Evolutionary conservation across 139 green algal species (phyloP), one percentile per base, ranked within the genome.

Genomic region (Chlamydomonas sp.): DNA sequence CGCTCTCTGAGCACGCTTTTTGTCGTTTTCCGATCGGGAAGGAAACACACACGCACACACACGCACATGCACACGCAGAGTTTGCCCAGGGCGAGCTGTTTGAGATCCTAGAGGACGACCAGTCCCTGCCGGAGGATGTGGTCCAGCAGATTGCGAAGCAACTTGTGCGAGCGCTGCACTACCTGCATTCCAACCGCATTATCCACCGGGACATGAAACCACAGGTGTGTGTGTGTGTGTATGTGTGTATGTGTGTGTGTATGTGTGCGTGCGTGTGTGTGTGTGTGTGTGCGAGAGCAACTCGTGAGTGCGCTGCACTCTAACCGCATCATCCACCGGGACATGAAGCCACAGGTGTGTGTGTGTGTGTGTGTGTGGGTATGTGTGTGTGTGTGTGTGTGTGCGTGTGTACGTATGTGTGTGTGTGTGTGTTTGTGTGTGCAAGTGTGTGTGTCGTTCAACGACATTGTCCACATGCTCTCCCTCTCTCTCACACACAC

Each of bases 11-110:
- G n/a, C n/a, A n/a, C n/a, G n/a, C n/a, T n/a, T n/a, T n/a, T n/a
- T n/a, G n/a, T n/a, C n/a, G n/a, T n/a, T n/a, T n/a, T n/a, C n/a
- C n/a, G n/a, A n/a, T n/a, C n/a, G n/a, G n/a, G n/a, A n/a, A n/a
- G n/a, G n/a, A n/a, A n/a, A n/a, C n/a, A n/a, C n/a, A n/a, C n/a
- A n/a, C n/a, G n/a, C n/a, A n/a, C n/a, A n/a, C n/a, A n/a, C n/a
- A n/a, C n/a, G n/a, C n/a, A n/a, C n/a, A n/a, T n/a, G n/a, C n/a
- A n/a, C n/a, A n/a, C 29, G 64, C 83, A 73, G 94, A 98, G 76
- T 96, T 96, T 81, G 93, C 83, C 5, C 91, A 97, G 73, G 91
- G 94, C 26, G 95, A 99, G 86, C 87, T 99, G 58, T 98, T 97
- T 76, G 89, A 99, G 72, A 91, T 99, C 37, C 79, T 99, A 69